Evolutionary conservation across 768 basidiomycete species (phyloP).

Genomic region (Tricholoma furcatifolium): DNA sequence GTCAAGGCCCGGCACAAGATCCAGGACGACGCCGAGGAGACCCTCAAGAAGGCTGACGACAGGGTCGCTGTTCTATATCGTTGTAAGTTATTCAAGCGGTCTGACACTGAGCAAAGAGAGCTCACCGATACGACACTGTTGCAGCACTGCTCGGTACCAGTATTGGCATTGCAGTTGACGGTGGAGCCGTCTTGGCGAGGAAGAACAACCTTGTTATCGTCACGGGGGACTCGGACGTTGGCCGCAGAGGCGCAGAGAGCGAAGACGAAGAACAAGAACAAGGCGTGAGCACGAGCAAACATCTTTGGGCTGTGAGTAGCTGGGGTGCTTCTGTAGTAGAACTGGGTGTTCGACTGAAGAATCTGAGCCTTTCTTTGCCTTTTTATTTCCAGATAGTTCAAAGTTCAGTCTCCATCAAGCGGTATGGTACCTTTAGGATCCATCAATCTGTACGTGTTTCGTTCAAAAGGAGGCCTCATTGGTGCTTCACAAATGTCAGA

Average conservation of each 20-base stretch:
- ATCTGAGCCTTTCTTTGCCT: not conserved
- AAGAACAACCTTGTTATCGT: too few species aligned
- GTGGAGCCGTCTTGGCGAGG: not conserved
- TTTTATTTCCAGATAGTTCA: slow-evolving; percentile 4
- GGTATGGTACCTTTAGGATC: not conserved
- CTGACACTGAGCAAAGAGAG: not conserved
- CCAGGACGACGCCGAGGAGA: slow-evolving; percentile 11
- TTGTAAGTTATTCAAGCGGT: not conserved
- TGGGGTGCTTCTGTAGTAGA: slow-evolving; percentile 7
- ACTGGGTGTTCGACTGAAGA: slow-evolving; percentile 13
- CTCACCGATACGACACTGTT: not conserved
- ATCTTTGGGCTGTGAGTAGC: slow-evolving; percentile 7
- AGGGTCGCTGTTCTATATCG: not conserved
- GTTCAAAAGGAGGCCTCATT: not conserved
- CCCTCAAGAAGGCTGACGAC: slow-evolving; percentile 4
- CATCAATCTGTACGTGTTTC: not conserved
- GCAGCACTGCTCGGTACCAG: slow-evolving; percentile 10
- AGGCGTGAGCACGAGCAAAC: slow-evolving; percentile 9
- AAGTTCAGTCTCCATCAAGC: not conserved
- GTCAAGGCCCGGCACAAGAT: not conserved
- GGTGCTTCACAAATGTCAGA: not conserved
- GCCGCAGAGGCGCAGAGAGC: slow-evolving; percentile 15
- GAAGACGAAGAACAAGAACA: slow-evolving; percentile 13
- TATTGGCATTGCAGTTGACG: not conserved
- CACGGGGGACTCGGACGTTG: slow-evolving; percentile 3